Evolutionary conservation across 805 yeast genomes (phyloP).

Genomic region (Jamesozyma jinghongensis): DNA sequence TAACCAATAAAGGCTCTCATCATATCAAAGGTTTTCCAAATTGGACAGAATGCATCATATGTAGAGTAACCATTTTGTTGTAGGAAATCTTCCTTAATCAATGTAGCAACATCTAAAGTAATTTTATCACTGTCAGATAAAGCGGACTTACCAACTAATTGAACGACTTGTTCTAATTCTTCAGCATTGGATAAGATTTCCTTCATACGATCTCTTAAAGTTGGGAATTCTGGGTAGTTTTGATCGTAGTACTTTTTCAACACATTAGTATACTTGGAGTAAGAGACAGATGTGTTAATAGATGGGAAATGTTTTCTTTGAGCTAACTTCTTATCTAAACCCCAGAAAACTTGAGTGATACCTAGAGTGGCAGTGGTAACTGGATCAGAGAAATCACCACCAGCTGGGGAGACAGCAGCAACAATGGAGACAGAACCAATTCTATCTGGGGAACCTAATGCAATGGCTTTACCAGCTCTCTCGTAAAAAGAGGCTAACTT

Average conservation of each 20-base stretch:
- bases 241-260: constrained; percentile 77
- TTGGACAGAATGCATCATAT: constrained; percentile 98
- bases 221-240: constrained; percentile 85
- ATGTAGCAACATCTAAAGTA: constrained; percentile 81
- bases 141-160: constrained; percentile 97
- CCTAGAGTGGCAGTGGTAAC: constrained; percentile 97
- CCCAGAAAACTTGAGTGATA: constrained; percentile 99
- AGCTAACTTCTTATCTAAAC: constrained; percentile 96
- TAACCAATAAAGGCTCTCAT: constrained; percentile 90
- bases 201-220: constrained; percentile 80
- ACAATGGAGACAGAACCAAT: constrained; percentile 97
- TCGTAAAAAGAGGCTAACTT: constrained; percentile 98
- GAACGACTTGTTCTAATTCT: constrained; percentile 98
- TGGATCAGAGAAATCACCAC: constrained; percentile 99
- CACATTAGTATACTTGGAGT: constrained; percentile 90
- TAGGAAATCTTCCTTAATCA: constrained; percentile 95
- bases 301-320: constrained; percentile 99
- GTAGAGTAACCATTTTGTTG: constrained; percentile 99
- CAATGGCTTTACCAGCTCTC: constrained; percentile 96
- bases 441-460: constrained; percentile 95
- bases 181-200: constrained; percentile 96
- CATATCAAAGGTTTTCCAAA: constrained; percentile 98
- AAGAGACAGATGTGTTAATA: constrained; percentile 89
- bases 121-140: constrained; percentile 94
- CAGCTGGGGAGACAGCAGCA: constrained; percentile 99